Evolutionary conservation across 768 basidiomycete species (phyloP).

Genomic region (Psilocybe sp.): DNA sequence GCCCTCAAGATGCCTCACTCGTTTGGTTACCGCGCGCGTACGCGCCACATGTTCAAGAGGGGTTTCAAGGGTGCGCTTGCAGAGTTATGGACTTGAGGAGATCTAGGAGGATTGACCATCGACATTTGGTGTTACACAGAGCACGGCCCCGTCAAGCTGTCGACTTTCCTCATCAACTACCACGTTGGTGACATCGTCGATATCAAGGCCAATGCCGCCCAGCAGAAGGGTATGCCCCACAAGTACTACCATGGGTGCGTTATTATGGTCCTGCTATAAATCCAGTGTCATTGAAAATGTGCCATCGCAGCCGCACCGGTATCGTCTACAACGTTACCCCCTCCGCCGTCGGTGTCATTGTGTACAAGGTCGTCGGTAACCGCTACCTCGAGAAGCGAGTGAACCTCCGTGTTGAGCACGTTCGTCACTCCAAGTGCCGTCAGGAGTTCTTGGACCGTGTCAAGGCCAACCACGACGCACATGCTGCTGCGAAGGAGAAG

Average conservation of each 20-base stretch:
- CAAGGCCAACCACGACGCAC: slow-evolving; percentile 83
- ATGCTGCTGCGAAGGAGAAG: slow-evolving; percentile 83
- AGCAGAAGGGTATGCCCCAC: slow-evolving; percentile 99
- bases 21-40: slow-evolving; percentile 99
- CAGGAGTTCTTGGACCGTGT: slow-evolving; percentile 97
- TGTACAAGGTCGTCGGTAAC: slow-evolving; percentile 98
- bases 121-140: slow-evolving; percentile 44
- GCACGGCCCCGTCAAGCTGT: slow-evolving; percentile 85
- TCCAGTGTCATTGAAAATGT: slow-evolving; percentile 1
- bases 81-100: slow-evolving; percentile 5
- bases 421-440: slow-evolving; percentile 94
- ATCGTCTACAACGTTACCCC: slow-evolving; percentile 99
- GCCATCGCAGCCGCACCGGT: slow-evolving; percentile 79
- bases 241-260: slow-evolving; percentile 96
- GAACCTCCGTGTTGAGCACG: slow-evolving; percentile 95
- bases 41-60: slow-evolving; percentile 99
- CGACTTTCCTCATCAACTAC: slow-evolving; percentile 92
- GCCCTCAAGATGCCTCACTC: slow-evolving; percentile 97
- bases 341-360: slow-evolving; percentile 91
- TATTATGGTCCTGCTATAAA: background rate
- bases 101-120: background rate
- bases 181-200: slow-evolving; percentile 98
- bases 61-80: slow-evolving; percentile 86
- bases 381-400: slow-evolving; percentile 99
- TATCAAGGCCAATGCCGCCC: slow-evolving; percentile 98